Conservation (phyloP, 768 basidiomycete species). For the Termitomyces sp. region DNA sequence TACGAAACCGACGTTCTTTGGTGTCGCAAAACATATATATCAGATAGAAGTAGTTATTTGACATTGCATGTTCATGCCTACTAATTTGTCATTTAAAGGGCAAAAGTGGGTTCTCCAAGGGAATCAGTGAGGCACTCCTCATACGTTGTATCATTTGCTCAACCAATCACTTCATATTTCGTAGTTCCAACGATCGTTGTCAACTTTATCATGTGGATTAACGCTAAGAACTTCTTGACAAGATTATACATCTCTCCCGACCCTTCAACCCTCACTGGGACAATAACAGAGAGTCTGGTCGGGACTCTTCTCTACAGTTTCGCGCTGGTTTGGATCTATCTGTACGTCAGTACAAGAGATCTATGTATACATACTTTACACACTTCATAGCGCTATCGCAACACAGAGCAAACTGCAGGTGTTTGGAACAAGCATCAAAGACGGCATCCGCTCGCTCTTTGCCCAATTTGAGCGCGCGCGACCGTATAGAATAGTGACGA, state of each 20-base stretch:
- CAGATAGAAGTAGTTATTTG: constrained; percentile 6
- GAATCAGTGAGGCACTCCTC: constrained; percentile 8
- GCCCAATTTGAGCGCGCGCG: constrained; percentile 55
- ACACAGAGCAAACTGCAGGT: constrained; percentile 52
- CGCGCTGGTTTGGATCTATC: constrained; percentile 13
- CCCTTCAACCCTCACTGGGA: constrained; percentile 3
- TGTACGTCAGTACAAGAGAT: constrained; percentile 2
- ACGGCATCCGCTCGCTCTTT: constrained; percentile 46
- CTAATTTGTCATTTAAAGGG: constrained; percentile 3
- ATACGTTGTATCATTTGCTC: not conserved
- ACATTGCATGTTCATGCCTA: not conserved
- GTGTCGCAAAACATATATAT: constrained; percentile 9
- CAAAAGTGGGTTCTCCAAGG: constrained; percentile 11
- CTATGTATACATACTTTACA: not conserved
- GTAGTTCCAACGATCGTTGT: constrained; percentile 12
- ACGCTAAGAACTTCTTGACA: not conserved
- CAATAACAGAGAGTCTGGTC: constrained; percentile 2
- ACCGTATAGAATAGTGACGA: constrained; percentile 53
- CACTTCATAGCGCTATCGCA: constrained; percentile 31
- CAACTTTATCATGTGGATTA: constrained; percentile 2
- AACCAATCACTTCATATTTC: not conserved
- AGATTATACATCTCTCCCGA: constrained; percentile 18
- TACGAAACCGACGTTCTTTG: constrained; percentile 6
- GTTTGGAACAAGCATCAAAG: constrained; percentile 31
- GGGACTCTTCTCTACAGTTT: constrained; percentile 11